Base-by-base conservation (phyloP, 106 monocot species). In the Dioscorea dumetorum region DNA sequence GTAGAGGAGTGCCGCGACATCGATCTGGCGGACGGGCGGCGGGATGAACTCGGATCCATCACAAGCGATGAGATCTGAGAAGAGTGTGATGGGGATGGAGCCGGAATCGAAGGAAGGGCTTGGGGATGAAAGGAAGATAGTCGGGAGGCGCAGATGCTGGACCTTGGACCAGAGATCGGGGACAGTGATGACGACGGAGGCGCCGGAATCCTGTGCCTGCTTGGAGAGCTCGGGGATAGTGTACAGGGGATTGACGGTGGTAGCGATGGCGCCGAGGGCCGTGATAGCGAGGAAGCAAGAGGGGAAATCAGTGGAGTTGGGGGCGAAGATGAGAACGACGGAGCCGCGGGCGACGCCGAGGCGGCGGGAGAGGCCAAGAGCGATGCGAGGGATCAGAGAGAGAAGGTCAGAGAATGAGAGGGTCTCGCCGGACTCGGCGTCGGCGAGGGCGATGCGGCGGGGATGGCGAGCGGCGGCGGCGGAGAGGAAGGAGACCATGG, bases 291-390 rank as follows among this genome's bases (percentile, higher is more conserved):
- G 69, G 81, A 87, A 88, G 70, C 70, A 61, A 67, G 83, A 58
- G 15, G 72, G 77, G 74, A 80, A 94, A 32, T 72, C 73, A 69
- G 83, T 7, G 78, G 85, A 94, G 64, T 90, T 90, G 63, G 87
- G 82, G 18, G 94, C 72, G 80, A 90, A 74, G 70, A 94, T 49
- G 69, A 94, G 90, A 63, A 94, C 82, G 59, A 85, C 85, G 72
- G 85, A 82, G 48, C 82, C 75, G 57, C 73, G 67, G 11, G 14
- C 0, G 17, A 94, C 66, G 65, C 78, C 78, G 17, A 72, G 60
- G 48, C 57, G 64, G 48, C 57, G 66, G 61, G 72, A 49, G 24
- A 86, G 64, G 10, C 51, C 77, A 51, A 49, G 49, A 21, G 87
- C 73, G 59, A 72, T 32, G 49, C 83, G 56, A 63, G 11, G 48